These are phyloP conservation scores for Zymoseptoria crescenta DNA, from an alignment of 2,329 filamentous ascomycete genomes.

Conservation along the genomic window DNA sequence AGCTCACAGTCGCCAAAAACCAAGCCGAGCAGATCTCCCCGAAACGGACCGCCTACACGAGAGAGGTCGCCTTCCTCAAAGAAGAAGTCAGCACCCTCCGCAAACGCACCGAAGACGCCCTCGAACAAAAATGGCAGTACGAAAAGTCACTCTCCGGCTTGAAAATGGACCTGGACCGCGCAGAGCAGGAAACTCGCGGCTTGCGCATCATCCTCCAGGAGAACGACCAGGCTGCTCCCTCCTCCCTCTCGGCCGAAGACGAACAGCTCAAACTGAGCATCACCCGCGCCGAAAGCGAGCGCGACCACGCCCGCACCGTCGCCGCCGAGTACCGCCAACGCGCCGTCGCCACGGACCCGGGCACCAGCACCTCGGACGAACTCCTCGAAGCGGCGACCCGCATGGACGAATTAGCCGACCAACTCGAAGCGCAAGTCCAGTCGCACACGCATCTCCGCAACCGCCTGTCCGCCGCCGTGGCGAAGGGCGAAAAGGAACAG, in stretches of 20 bases:
- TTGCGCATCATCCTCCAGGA: conserved; percentile 70
- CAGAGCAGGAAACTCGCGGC: conserved; percentile 85
- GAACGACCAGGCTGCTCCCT: conserved; percentile 52
- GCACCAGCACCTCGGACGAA: conserved; percentile 41
- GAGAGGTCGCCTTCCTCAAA: conserved; percentile 70
- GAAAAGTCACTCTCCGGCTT: conserved; percentile 82
- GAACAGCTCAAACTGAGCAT: conserved; percentile 57
- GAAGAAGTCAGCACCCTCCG: conserved; percentile 79
- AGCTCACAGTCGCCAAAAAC: conserved; percentile 71
- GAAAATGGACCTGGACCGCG: conserved; percentile 94
- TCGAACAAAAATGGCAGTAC: conserved; percentile 93
- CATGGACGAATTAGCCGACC: conserved; percentile 68
- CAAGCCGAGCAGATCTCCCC: conserved; percentile 60
- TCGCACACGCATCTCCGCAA: conserved; percentile 67
- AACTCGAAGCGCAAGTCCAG: conserved; percentile 74
- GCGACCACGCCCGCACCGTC: conserved; percentile 63
- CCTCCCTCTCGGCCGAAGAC: conserved; percentile 18
- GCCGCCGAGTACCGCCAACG: conserved; percentile 54
- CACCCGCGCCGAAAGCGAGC: conserved; percentile 60
- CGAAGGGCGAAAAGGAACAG: conserved; percentile 77
- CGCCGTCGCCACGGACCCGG: conserved; percentile 46
- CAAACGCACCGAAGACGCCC: conserved; percentile 80
- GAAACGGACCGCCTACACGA: conserved; percentile 70
- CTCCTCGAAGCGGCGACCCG: conserved; percentile 65
- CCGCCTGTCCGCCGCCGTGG: conserved; percentile 70